phyloP scores from a whole-genome alignment of 768 basidiomycete genomes.

The Leccinum boreale region DNA sequence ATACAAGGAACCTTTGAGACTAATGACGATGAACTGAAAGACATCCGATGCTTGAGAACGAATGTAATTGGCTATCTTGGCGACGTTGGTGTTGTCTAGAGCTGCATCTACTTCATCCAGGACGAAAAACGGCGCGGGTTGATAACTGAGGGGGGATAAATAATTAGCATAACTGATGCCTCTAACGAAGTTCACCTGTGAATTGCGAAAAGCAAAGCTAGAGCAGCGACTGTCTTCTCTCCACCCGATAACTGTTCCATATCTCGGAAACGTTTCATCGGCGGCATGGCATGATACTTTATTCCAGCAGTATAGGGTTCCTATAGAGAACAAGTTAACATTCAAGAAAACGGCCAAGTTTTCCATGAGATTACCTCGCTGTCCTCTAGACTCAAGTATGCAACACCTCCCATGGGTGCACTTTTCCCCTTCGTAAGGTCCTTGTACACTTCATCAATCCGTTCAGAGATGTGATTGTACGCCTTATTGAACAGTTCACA shows the following conservation, averaged over 20 bases:
- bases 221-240: constrained; percentile 96
- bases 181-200: constrained; percentile 60
- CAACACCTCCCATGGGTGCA: constrained; percentile 92
- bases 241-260: constrained; percentile 99
- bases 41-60: constrained; percentile 74
- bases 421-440: constrained; percentile 95
- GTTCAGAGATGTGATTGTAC: constrained; percentile 92
- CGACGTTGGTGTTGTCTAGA: constrained; percentile 97
- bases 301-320: constrained; percentile 86
- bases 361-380: constrained; percentile 70
- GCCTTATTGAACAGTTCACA: constrained; percentile 92
- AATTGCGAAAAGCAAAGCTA: constrained; percentile 95
- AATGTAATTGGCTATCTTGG: constrained; percentile 93
- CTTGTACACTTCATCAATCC: constrained; percentile 95
- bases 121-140: constrained; percentile 96
- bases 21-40: constrained; percentile 98
- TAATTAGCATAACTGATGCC: background rate
- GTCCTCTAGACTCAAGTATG: constrained; percentile 94
- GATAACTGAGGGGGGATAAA: constrained; percentile 56
- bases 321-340: constrained; percentile 34
- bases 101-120: constrained; percentile 99
- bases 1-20: constrained; percentile 89
- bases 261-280: constrained; percentile 98
- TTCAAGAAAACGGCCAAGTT: constrained; percentile 14
- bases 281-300: constrained; percentile 99